Percentiles rank a stretch among this genome's conserved stretches.
Conservation (phyloP, 805 yeast genomes). For the Myxozyma kluyveri region DNA sequence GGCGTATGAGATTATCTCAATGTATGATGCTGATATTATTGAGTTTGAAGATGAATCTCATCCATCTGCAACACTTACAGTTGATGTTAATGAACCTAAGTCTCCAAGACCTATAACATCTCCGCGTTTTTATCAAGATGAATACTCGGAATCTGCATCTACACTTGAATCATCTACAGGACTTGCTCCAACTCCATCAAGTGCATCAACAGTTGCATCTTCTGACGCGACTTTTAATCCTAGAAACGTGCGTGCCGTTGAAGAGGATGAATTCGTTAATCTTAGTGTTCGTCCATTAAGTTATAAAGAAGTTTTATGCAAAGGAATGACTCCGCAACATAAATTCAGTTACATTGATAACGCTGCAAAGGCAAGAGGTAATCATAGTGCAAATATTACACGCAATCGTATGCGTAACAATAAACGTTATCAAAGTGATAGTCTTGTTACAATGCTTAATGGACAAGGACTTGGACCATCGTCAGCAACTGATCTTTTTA, state of each 20-base stretch:
- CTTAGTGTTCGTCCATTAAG: constrained; percentile 17
- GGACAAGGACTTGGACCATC: too few species aligned
- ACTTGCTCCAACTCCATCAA: not conserved
- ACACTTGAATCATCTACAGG: not conserved
- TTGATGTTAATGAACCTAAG: not conserved
- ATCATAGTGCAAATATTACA: too few species aligned
- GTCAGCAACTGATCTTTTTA: too few species aligned
- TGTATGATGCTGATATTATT: constrained; percentile 11
- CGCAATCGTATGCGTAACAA: too few species aligned
- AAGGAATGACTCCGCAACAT: constrained; percentile 5
- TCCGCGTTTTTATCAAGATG: not conserved
- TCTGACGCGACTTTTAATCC: too few species aligned
- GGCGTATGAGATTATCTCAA: constrained; percentile 12
- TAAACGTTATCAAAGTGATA: too few species aligned
- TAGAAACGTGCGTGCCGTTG: not conserved
- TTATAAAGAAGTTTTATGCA: constrained; percentile 18
- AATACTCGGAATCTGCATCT: not conserved
- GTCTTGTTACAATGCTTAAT: too few species aligned
- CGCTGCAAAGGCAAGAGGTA: too few species aligned
- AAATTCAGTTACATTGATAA: too few species aligned
- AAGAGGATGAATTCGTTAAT: constrained; percentile 13
- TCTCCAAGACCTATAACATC: not conserved
- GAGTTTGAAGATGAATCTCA: constrained; percentile 1
- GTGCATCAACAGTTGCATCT: not conserved
- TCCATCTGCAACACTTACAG: not conserved